A percentile compares a stretch with the other conserved stretches of the same genome.
phyloP scores from a whole-genome alignment of 108 stramenopile species.

The Nannochloropsis gaditana region DNA sequence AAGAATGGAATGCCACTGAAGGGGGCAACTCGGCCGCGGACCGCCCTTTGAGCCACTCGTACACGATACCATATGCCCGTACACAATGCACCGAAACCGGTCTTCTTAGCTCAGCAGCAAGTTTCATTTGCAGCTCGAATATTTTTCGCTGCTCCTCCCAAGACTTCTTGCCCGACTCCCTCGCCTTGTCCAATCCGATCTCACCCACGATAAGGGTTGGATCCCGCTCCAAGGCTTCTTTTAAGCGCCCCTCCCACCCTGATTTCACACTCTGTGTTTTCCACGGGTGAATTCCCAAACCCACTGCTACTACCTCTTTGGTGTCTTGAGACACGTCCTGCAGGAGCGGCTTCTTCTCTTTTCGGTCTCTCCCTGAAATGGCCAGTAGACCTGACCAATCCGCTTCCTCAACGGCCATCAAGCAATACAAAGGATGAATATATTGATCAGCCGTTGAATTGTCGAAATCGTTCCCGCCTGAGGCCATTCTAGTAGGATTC shows the following conservation, averaged over 20 bases:
- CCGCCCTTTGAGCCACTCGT: neutral
- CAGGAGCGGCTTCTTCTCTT: neutral
- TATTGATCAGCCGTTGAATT: too few relatives aligned
- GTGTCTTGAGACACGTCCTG: too few relatives aligned
- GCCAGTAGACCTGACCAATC: neutral
- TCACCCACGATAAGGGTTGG: slow-evolving; percentile 11
- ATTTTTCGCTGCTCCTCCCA: neutral
- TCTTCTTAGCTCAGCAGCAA: neutral
- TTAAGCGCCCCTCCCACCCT: neutral
- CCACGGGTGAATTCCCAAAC: neutral
- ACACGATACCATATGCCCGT: neutral
- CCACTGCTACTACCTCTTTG: neutral
- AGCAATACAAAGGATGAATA: neutral
- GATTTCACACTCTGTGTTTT: neutral
- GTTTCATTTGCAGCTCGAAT: slow-evolving; percentile 9
- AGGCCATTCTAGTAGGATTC: too few relatives aligned
- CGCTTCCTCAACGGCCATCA: neutral
- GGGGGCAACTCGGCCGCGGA: neutral
- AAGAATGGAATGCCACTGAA: neutral
- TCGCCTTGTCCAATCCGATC: neutral
- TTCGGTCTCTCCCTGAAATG: neutral
- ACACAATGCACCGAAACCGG: neutral
- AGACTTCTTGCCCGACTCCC: neutral
- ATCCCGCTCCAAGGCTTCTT: neutral
- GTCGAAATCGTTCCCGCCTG: too few relatives aligned